Percentiles rank a stretch among this genome's conserved stretches.
phyloP scores from a whole-genome alignment of 2,329 filamentous ascomycete species.

The Fusarium redolens region DNA sequence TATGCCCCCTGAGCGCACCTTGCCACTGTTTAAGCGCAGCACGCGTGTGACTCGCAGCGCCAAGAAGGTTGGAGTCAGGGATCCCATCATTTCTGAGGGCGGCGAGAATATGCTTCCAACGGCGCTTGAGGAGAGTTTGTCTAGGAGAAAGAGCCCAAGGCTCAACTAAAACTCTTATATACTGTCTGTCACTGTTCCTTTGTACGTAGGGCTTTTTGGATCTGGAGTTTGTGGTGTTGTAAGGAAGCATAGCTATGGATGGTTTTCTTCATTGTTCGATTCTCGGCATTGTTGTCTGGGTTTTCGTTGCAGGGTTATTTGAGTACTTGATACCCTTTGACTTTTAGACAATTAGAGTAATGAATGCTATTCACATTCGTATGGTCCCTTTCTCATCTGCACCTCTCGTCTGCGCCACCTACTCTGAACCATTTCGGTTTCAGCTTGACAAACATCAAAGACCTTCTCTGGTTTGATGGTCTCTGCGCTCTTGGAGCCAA shows the following conservation, averaged over 20 bases:
- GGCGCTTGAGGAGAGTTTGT: slow-evolving; percentile 58
- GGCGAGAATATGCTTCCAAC: slow-evolving; percentile 63
- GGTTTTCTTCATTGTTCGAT: slow-evolving; percentile 18
- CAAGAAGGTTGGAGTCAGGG: slow-evolving; percentile 44
- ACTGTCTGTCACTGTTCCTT: background rate
- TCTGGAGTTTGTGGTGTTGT: slow-evolving; percentile 33
- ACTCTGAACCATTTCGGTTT: background rate
- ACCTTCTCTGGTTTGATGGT: too few species aligned
- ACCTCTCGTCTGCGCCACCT: background rate
- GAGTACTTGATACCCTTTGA: slow-evolving; percentile 51
- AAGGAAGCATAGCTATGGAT: slow-evolving; percentile 8
- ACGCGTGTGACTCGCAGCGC: slow-evolving; percentile 51
- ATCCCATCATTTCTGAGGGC: slow-evolving; percentile 55
- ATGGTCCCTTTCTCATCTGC: background rate
- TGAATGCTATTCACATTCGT: slow-evolving; percentile 23
- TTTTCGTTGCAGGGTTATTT: slow-evolving; percentile 45
- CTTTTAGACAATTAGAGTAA: slow-evolving; percentile 39
- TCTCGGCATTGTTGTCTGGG: slow-evolving; percentile 17
- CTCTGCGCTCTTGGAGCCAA: fast-evolving
- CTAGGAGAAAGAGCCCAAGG: slow-evolving; percentile 67
- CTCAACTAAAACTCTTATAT: slow-evolving; percentile 49
- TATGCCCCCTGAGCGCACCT: slow-evolving; percentile 55
- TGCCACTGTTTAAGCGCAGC: slow-evolving; percentile 62
- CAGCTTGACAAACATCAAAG: background rate
- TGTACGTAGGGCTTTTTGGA: slow-evolving; percentile 4